These are phyloP conservation scores for Lactifluus piperatus DNA, from an alignment of 768 basidiomycete genomes.

Conservation along the genomic window DNA sequence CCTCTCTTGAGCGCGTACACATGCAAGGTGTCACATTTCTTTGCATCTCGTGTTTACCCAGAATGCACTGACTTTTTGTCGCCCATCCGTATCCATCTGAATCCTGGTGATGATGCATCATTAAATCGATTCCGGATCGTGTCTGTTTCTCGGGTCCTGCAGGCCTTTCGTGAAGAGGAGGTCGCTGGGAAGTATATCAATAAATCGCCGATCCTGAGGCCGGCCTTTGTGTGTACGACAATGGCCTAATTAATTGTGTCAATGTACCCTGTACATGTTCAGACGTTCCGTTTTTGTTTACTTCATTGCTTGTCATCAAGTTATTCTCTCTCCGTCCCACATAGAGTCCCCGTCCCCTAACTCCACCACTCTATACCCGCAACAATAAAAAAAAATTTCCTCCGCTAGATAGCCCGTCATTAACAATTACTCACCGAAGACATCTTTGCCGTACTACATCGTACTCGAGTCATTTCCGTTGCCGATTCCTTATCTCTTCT, in stretches of 20 bases:
- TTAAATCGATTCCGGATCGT: neutral
- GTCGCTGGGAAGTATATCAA: neutral
- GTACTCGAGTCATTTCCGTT: neutral
- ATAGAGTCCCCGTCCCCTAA: neutral
- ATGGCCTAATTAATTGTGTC: neutral
- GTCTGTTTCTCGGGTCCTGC: neutral
- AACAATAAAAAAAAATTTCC: neutral
- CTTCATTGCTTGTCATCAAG: neutral
- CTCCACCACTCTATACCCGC: neutral
- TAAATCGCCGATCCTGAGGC: neutral
- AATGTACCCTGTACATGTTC: too few species aligned
- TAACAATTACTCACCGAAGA: neutral
- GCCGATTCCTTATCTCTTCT: neutral
- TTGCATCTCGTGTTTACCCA: too few species aligned
- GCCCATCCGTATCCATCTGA: neutral
- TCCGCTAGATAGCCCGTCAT: neutral
- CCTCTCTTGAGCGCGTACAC: neutral
- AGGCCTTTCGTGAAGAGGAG: neutral
- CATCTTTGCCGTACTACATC: neutral
- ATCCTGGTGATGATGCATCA: neutral
- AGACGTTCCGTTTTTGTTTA: neutral
- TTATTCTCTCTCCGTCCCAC: neutral
- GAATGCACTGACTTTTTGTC: too few species aligned
- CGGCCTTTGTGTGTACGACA: neutral
- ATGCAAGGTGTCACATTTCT: neutral